Conservation (phyloP, 176 grass and related monocot genomes). For the Echinochloa phyllopogon region DNA sequence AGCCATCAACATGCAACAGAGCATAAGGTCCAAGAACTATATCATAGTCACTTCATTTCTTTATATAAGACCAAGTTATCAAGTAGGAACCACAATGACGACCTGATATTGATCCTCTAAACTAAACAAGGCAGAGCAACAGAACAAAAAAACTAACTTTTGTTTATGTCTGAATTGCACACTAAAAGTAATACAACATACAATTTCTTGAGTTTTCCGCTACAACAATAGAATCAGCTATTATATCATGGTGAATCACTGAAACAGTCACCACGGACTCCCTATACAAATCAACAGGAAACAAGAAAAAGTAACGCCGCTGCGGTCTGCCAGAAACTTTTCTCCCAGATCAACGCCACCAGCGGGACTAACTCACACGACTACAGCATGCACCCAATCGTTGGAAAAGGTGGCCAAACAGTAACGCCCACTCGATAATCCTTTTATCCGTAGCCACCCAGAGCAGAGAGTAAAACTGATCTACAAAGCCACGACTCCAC, state of each 20-base stretch:
- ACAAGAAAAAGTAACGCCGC: neutral
- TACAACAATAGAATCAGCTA: neutral
- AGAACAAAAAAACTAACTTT: neutral
- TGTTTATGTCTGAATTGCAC: neutral
- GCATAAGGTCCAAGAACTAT: neutral
- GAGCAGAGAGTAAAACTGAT: neutral
- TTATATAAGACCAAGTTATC: neutral
- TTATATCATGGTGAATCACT: neutral
- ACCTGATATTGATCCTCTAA: neutral
- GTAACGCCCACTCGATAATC: too few species aligned
- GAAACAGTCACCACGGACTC: neutral
- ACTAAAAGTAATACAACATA: too few species aligned
- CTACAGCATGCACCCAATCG: neutral
- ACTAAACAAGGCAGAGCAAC: too few species aligned
- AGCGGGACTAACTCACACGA: neutral
- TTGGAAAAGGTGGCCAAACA: neutral
- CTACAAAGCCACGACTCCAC: neutral
- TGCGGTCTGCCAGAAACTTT: neutral
- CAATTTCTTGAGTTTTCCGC: neutral
- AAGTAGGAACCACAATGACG: neutral
- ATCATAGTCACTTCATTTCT: neutral
- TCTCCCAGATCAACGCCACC: neutral
- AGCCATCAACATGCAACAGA: neutral
- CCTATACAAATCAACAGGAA: neutral
- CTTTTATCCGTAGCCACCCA: neutral